Evolutionary conservation across 2,329 filamentous ascomycete species (phyloP).

Genomic region (Fusarium fracticaudum): DNA sequence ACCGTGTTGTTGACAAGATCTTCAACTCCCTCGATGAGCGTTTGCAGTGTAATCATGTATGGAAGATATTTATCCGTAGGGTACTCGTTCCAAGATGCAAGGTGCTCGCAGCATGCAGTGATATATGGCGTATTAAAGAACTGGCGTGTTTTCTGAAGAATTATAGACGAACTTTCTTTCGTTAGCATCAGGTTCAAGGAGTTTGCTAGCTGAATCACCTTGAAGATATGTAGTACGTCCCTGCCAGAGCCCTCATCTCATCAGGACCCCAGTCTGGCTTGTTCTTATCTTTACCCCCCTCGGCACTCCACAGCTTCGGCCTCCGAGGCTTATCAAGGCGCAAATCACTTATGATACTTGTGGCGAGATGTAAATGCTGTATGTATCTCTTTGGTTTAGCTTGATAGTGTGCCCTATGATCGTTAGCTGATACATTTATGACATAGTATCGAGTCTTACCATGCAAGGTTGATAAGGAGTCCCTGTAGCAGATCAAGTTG

Average conservation of each 20-base stretch:
- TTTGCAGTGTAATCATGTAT: conserved; percentile 40
- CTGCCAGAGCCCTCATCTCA: conserved; percentile 44
- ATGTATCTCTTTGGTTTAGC: conserved; percentile 42
- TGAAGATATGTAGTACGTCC: conserved; percentile 45
- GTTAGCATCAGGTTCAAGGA: background rate
- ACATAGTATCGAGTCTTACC: conserved; percentile 16
- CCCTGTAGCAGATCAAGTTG: conserved; percentile 45
- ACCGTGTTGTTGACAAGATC: conserved; percentile 20
- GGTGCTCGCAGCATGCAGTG: conserved; percentile 36
- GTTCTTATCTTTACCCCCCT: conserved; percentile 23
- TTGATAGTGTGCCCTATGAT: conserved; percentile 46
- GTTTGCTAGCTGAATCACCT: conserved; percentile 4
- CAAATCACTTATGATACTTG: conserved; percentile 46
- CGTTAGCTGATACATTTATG: background rate
- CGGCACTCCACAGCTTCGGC: conserved; percentile 40
- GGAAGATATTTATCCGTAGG: conserved; percentile 41
- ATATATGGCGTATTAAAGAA: conserved; percentile 40
- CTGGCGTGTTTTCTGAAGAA: conserved; percentile 45
- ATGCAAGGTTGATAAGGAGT: conserved; percentile 45
- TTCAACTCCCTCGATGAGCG: conserved; percentile 41
- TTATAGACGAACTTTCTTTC: conserved; percentile 37
- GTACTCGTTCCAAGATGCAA: conserved; percentile 19
- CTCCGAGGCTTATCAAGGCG: conserved; percentile 43
- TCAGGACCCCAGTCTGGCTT: conserved; percentile 40
- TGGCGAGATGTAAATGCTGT: conserved; percentile 43